Base-by-base conservation (phyloP, 2,329 filamentous ascomycete species). In the Sarocladium oryzae region DNA sequence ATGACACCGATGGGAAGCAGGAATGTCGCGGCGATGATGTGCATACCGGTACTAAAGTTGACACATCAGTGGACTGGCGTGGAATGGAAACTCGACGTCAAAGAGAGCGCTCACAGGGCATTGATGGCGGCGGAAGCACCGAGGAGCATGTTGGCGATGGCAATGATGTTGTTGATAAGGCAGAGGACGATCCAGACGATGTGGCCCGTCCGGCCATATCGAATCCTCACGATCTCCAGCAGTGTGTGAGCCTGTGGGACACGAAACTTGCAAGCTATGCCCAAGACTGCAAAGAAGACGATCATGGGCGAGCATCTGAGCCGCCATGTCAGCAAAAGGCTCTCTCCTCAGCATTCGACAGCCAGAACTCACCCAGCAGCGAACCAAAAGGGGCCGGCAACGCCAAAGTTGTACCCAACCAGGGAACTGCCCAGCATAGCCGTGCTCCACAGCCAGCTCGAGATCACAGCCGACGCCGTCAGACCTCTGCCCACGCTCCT, bases 351-450 rank as follows among this genome's bases (percentile, higher is more conserved):
- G n/a, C n/a, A n/a, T n/a, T n/a, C n/a, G n/a, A n/a, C n/a, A n/a
- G n/a, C n/a, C n/a, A 28, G 10, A 20, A 33, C 43, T 32, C 33
- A 48, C 62, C 77, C 78, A 41, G 76, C 76, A 2, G 76, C 76
- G 53, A 76, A 81, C 77, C 77, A 81, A 51, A 81, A 79, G 0
- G 77, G 77, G 0, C 76, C 76, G 1, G 76, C 72, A 2, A 80
- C 65, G 0, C 78, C 78, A 56, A 77, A 78, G 48, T 70, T 69
- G 55, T 80, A 79, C 1, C 76, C 76, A 0, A 79, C 74, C 2
- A 77, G 64, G 0, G 69, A 69, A 9, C 73, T 73, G 1, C 75
- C 74, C 1, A 79, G 63, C 55, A 79, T 69, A 0, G 76, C 74
- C 0, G 75, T 79, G 20, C 72, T 75, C 73, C 74, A 78, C 2